phyloP scores from a whole-genome alignment of 306 rosid species.

The Vachellia collinsii region DNA sequence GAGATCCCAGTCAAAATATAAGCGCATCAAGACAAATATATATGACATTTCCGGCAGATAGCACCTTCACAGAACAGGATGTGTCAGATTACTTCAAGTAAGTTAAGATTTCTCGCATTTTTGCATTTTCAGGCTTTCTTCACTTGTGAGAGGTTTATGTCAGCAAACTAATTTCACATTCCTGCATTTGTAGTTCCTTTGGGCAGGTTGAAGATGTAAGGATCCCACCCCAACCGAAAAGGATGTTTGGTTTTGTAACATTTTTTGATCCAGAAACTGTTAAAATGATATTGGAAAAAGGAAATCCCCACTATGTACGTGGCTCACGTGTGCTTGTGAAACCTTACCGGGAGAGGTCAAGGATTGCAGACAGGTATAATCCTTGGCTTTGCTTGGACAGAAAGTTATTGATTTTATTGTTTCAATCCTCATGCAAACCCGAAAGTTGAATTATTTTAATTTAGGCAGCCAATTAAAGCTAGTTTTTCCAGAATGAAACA shows the following conservation, averaged over 20 bases:
- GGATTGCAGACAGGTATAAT: background rate
- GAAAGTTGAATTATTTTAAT: background rate
- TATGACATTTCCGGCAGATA: background rate
- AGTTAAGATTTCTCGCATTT: background rate
- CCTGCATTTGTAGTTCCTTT: background rate
- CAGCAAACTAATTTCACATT: background rate
- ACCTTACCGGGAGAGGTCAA: background rate
- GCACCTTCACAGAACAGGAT: slow-evolving; percentile 7
- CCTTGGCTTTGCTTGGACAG: background rate
- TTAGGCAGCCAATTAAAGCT: background rate
- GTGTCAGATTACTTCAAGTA: background rate
- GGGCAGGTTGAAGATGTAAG: slow-evolving; percentile 1
- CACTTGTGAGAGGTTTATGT: background rate
- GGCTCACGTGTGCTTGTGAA: background rate
- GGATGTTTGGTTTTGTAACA: slow-evolving; percentile 7
- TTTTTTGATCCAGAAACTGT: slow-evolving; percentile 5
- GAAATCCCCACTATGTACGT: background rate
- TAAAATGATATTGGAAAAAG: background rate
- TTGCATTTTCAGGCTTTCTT: background rate
- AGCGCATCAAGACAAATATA: background rate
- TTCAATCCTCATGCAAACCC: background rate
- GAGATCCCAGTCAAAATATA: background rate
- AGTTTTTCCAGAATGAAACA: background rate
- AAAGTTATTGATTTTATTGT: background rate
- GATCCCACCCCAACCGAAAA: background rate